Evolutionary conservation across 164 flowering plant species (phyloP).

Genomic region (Chimonanthus praecox): DNA sequence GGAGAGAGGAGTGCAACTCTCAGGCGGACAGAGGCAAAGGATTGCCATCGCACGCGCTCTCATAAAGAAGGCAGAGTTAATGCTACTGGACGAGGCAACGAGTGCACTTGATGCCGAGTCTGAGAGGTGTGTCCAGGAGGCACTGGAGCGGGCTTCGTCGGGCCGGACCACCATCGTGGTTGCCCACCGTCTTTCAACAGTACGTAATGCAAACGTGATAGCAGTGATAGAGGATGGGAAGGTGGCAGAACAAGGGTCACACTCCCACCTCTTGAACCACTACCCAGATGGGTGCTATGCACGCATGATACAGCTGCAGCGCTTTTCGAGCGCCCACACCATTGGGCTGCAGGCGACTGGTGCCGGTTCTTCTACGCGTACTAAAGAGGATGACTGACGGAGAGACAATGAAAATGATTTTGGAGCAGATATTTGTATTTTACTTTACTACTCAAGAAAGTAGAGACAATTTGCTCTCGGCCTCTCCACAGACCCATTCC

Average conservation of each 20-base stretch:
- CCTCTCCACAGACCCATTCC: too few species aligned
- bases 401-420: too few species aligned
- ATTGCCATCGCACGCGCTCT: conserved; percentile 90
- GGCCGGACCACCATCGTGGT: conserved; percentile 84
- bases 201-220: conserved; percentile 76
- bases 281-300: conserved; percentile 85
- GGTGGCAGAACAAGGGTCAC: conserved; percentile 94
- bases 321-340: conserved; percentile 42
- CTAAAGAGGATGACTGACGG: conserved; percentile 26
- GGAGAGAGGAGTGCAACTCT: conserved; percentile 83
- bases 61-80: conserved; percentile 59
- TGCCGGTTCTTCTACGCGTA: conserved; percentile 40
- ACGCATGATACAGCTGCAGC: conserved; percentile 84
- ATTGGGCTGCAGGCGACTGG: conserved; percentile 22
- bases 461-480: too few species aligned
- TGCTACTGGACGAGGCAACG: conserved; percentile 96
- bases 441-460: too few species aligned
- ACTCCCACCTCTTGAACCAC: conserved; percentile 75
- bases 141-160: conserved; percentile 66
- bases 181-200: conserved; percentile 86
- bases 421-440: too few species aligned
- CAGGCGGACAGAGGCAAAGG: conserved; percentile 97
- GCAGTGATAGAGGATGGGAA: conserved; percentile 95
- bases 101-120: conserved; percentile 96
- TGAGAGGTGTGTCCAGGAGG: conserved; percentile 81